Conservation (phyloP, 2,329 filamentous ascomycete genomes). For the Clonostachys sp. region DNA sequence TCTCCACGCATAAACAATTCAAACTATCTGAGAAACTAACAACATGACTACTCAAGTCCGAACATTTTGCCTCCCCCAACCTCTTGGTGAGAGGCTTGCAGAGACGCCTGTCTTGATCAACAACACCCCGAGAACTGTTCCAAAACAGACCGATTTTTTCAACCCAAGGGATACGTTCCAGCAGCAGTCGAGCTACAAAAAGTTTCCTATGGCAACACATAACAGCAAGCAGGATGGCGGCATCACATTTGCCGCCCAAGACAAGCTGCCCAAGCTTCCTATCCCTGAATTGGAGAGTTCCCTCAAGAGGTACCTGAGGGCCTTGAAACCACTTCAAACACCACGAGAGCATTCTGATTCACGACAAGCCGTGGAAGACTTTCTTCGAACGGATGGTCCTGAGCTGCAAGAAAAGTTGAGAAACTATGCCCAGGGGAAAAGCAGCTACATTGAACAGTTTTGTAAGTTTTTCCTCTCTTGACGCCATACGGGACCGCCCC, state of each 20-base stretch:
- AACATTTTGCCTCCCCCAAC: constrained; percentile 57
- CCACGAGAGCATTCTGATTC: constrained; percentile 80
- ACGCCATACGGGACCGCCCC: background rate
- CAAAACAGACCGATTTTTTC: constrained; percentile 22
- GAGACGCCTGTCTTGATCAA: constrained; percentile 14
- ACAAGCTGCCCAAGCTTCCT: constrained; percentile 83
- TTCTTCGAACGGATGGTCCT: constrained; percentile 75
- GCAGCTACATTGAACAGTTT: constrained; percentile 98
- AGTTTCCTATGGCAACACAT: constrained; percentile 48
- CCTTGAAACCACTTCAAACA: constrained; percentile 76
- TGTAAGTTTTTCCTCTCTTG: constrained; percentile 54
- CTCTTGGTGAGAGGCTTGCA: constrained; percentile 66
- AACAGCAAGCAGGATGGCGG: constrained; percentile 58
- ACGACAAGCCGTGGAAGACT: constrained; percentile 74
- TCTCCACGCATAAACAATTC: constrained; percentile 58
- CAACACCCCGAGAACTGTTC: constrained; percentile 32
- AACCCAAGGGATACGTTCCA: background rate
- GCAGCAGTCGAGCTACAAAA: constrained; percentile 24
- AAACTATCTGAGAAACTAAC: constrained; percentile 13
- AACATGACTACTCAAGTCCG: constrained; percentile 29
- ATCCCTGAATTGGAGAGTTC: constrained; percentile 83
- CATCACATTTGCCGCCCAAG: constrained; percentile 85
- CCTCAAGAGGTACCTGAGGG: constrained; percentile 73
- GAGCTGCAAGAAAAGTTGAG: constrained; percentile 84
- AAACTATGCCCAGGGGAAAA: constrained; percentile 83